Conservation (phyloP, 2,329 filamentous ascomycete species). For the Aspergillus floridensis region DNA sequence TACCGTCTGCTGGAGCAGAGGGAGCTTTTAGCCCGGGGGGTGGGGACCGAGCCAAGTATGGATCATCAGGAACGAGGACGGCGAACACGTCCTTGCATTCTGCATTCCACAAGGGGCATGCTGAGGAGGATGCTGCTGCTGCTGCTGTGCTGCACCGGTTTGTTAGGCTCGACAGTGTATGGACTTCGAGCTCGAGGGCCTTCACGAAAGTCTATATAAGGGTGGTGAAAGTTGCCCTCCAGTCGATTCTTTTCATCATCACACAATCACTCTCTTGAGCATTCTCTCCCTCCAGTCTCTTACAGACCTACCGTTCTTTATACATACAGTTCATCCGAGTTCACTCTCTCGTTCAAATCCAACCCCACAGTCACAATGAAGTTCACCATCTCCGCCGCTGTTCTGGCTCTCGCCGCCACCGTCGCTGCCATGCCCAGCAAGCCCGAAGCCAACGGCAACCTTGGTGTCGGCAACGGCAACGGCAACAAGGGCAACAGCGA, state of each 20-base stretch:
- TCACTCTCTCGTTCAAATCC: constrained; percentile 29
- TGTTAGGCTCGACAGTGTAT: constrained; percentile 1
- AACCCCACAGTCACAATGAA: constrained; percentile 39
- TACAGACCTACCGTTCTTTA: constrained; percentile 4
- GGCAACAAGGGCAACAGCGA: constrained; percentile 35
- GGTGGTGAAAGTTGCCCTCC: constrained; percentile 13
- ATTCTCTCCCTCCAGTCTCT: constrained; percentile 27
- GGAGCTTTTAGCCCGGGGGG: neutral
- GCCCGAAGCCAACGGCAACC: constrained; percentile 14
- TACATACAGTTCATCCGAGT: constrained; percentile 9
- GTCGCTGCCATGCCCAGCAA: constrained; percentile 29
- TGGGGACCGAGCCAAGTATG: neutral
- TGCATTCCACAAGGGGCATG: constrained; percentile 29
- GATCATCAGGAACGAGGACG: neutral
- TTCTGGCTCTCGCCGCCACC: constrained; percentile 36
- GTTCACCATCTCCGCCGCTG: constrained; percentile 34
- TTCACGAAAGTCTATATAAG: constrained; percentile 35
- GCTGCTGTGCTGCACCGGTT: constrained; percentile 4
- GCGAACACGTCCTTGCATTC: constrained; percentile 22
- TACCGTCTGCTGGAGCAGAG: constrained; percentile 11
- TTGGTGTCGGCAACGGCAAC: constrained; percentile 16
- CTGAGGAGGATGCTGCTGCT: constrained; percentile 2
- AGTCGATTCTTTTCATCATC: constrained; percentile 21
- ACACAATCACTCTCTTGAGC: constrained; percentile 32
- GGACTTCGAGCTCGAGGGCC: constrained; percentile 19